Percentiles rank a stretch among this genome's conserved stretches.
Conservation (phyloP, 768 basidiomycete genomes). For the Coprinopsis cinerea region DNA sequence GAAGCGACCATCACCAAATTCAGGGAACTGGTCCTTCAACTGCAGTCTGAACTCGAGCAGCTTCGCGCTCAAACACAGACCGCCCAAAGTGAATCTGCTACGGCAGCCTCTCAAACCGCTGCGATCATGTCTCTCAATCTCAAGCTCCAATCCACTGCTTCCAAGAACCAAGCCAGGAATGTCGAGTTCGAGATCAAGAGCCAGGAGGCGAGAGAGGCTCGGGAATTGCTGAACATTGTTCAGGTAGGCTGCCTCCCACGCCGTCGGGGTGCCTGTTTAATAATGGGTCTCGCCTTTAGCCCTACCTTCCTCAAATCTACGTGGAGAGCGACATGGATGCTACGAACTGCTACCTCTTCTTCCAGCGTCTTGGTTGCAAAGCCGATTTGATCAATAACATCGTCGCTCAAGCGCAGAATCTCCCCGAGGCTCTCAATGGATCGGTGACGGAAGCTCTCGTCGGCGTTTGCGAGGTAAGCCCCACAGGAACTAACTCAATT, state of each 20-base stretch:
- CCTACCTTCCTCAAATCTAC: conserved; percentile 88
- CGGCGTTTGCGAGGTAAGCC: conserved; percentile 85
- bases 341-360: conserved; percentile 86
- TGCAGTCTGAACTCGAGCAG: conserved; percentile 84
- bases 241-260: conserved; percentile 44
- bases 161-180: conserved; percentile 84
- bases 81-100: conserved; percentile 76
- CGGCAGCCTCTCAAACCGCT: conserved; percentile 82
- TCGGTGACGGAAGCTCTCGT: conserved; percentile 81
- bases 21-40: conserved; percentile 79
- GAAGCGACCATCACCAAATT: conserved; percentile 89
- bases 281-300: conserved; percentile 44
- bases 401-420: conserved; percentile 74
- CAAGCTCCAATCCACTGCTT: conserved; percentile 85
- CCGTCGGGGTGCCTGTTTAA: conserved; percentile 6
- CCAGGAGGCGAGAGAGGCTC: conserved; percentile 78
- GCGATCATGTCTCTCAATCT: conserved; percentile 93
- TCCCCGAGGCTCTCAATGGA: conserved; percentile 82
- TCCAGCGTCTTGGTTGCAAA: conserved; percentile 84
- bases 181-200: conserved; percentile 87
- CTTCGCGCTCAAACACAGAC: conserved; percentile 83
- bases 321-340: conserved; percentile 86
- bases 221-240: conserved; percentile 75
- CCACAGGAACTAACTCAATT: background rate
- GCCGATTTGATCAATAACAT: conserved; percentile 80